Base-by-base conservation (phyloP, 371 early-diverging fungal species). In the Zancudomyces culisetae region DNA sequence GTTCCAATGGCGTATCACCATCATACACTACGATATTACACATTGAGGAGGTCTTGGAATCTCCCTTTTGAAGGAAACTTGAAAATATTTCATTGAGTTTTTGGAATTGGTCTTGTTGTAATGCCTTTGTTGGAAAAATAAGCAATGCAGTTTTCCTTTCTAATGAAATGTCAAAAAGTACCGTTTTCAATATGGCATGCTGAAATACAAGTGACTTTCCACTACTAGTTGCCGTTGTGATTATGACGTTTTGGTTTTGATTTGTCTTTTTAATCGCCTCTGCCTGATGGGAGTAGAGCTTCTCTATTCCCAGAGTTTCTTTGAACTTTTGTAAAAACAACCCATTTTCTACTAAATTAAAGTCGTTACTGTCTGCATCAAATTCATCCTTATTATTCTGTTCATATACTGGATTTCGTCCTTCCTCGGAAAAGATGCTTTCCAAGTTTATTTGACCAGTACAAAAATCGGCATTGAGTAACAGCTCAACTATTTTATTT, bases 21-120 rank as follows among this genome's bases (percentile, higher is more conserved):
- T 74, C 74, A 54, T 60, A 70, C 0, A 66, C 62, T 13, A 58
- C 57, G 1, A 60, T 52, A n/a, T n/a, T n/a, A n/a, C n/a, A n/a
- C n/a, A n/a, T n/a, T n/a, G n/a, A n/a, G n/a, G n/a, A n/a, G n/a
- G n/a, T n/a, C n/a, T n/a, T n/a, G n/a, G n/a, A n/a, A n/a, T n/a
- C n/a, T n/a, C n/a, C n/a, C n/a, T n/a, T n/a, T n/a, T n/a, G n/a
- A n/a, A n/a, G n/a, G n/a, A n/a, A n/a, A n/a, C n/a, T n/a, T n/a
- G n/a, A n/a, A n/a, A n/a, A n/a, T n/a, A n/a, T n/a, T n/a, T n/a
- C n/a, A n/a, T n/a, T n/a, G n/a, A n/a, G n/a, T n/a, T n/a, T n/a
- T n/a, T n/a, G n/a, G n/a, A n/a, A 68, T 61, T 88, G 87, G 68
- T 88, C 85, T 55, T 84, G 85, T 0, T 87, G 79, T 21, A 88